Evolutionary conservation across 2,329 filamentous ascomycete genomes (phyloP), one percentile per base, ranked within the genome.

Genomic region (Cercospora beticola): DNA sequence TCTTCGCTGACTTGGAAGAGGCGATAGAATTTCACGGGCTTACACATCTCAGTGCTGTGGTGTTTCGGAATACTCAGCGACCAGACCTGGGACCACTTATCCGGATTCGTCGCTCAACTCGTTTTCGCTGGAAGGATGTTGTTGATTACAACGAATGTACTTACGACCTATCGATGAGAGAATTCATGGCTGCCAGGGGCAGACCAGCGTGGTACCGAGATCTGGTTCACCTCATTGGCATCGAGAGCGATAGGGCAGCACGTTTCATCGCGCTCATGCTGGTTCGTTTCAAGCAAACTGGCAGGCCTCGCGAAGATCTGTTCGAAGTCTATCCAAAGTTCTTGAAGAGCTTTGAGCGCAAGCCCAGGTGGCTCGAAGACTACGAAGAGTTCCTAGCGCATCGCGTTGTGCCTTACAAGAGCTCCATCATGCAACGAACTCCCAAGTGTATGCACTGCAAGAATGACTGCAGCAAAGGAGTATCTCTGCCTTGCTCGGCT

Each of bases 151-250:
- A 68, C 30, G 33, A 52, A 10, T 59, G 54, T 8, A 54, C 66
- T 23, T 70, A 70, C 56, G 54, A 58, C 5, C 31, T 68, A 26
- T 18, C 59, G 4, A 40, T 68, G 12, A 60, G 60, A 14, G 59
- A 68, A 23, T 71, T 70, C 60, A 57, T 65, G 30, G 36, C 58
- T 30, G 18, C 28, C 23, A 60, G 59, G 26, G n/a, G 54, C 31
- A 33, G 43, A 28, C 30, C 62, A 3, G 21, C 52, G 12, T 71
- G 70, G 70, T 68, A 40, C 33, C 65, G 40, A 21, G 70, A 71
- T 56, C 28, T 65, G n/a, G 23, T 68, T 12, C 62, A 71, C 52
- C 46, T 71, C n/a, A 54, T 71, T 18, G 49, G 33, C 28, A 67
- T 68, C 31, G 61, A 58, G 21, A 58, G 36, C 40, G 67, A 71